Evolutionary conservation across 371 early-diverging fungal genomes (phyloP), one percentile per base, ranked within the genome.

Genomic region (Lichtheimia ornata): DNA sequence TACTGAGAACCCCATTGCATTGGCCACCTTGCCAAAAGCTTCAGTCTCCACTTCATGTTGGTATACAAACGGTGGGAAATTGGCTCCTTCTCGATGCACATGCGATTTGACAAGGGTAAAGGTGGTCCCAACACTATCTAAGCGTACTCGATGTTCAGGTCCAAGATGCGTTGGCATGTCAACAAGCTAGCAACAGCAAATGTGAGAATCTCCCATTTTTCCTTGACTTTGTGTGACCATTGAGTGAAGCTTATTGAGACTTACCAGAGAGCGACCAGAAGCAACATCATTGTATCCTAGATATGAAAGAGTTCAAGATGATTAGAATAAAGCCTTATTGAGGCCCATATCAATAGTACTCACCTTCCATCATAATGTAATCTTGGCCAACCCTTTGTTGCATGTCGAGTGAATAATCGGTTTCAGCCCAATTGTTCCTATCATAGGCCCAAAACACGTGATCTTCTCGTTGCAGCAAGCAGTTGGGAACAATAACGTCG

Each of bases 1-100:
- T 6, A 84, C 82, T 7, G 69, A 61, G 50, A 73, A 83, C 1
- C 85, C 85, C 59, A 79, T 69, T 3, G 71, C 74, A 61, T 80
- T 83, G 51, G 87, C 85, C 59, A 84, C 74, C 53, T 81, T 83
- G 24, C 83, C 86, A 69, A 88, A 73, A 3, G 87, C 88, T 67
- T 87, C 88, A n/a, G 87, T 84, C 59, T 88, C 87, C 9, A 87
- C 79, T 51, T 77, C 72, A 62, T 86, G 85, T 42, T 81, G 77
- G 35, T 84, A 68, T 40, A 78, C 73, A 58, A 71, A 72, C 2
- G 81, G 63, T 3, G 85, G 86, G 59, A 87, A 87, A n/a, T 70
- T 77, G 55, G 81, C 76, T 3, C 86, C 87, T 24, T 74, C 71
- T 2, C 84, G 84, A 56, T 85, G 85, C 12, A 88, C 83, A 40